phyloP scores from a whole-genome alignment of 2,329 filamentous ascomycete genomes.

The Neurospora crassa region DNA sequence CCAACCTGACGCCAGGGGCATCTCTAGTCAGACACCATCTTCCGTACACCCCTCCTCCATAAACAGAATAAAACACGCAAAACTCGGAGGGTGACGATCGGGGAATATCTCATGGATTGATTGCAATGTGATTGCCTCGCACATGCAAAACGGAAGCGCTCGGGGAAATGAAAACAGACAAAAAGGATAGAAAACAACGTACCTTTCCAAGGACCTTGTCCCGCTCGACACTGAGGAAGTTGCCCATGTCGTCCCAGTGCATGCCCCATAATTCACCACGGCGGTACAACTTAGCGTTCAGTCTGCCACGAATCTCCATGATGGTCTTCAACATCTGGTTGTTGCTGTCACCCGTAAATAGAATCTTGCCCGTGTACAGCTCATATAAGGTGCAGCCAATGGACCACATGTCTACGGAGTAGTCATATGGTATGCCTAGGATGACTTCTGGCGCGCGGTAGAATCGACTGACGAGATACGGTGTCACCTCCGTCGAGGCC shows the following conservation, averaged over 20 bases:
- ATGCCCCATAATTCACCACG: constrained; percentile 65
- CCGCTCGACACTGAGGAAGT: constrained; percentile 75
- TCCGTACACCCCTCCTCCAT: neutral
- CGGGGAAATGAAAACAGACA: neutral
- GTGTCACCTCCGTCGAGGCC: constrained; percentile 75
- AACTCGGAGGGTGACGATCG: neutral
- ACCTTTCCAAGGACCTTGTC: constrained; percentile 81
- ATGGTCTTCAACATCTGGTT: constrained; percentile 97
- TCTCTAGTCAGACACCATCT: neutral
- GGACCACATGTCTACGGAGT: constrained; percentile 94
- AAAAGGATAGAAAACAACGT: constrained; percentile 8
- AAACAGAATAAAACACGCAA: neutral
- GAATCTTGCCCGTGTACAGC: constrained; percentile 92
- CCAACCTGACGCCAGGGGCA: neutral
- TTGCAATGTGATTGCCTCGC: neutral
- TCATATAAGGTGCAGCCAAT: constrained; percentile 96
- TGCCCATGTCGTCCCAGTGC: constrained; percentile 78
- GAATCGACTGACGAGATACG: constrained; percentile 93
- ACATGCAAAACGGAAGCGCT: neutral
- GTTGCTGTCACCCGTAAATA: constrained; percentile 91
- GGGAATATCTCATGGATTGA: neutral
- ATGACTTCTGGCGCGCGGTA: constrained; percentile 97
- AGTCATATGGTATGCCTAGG: constrained; percentile 90
- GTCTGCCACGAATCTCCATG: constrained; percentile 90
- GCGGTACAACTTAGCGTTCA: constrained; percentile 81